Evolutionary conservation across 345 rosid species (phyloP).

Genomic region (Carallia brachiata): DNA sequence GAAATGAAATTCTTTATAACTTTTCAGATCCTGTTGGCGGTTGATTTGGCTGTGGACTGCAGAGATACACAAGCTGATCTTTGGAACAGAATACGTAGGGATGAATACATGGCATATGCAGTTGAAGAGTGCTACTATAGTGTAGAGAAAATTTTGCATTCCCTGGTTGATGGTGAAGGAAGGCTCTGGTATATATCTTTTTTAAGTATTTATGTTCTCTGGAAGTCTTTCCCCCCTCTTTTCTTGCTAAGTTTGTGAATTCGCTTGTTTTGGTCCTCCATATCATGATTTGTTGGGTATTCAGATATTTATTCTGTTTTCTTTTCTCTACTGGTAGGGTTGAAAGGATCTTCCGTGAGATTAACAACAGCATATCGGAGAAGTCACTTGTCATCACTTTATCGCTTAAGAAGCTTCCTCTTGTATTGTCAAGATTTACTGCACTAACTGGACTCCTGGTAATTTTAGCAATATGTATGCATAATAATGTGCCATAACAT

Average conservation of each 20-base stretch:
- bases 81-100: conserved; percentile 78
- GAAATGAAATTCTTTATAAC: not conserved
- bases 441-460: conserved; percentile 97
- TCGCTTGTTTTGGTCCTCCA: conserved; percentile 8
- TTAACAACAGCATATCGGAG: conserved; percentile 62
- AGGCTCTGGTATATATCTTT: conserved; percentile 66
- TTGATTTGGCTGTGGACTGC: conserved; percentile 95
- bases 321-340: conserved; percentile 54
- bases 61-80: conserved; percentile 73
- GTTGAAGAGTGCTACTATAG: conserved; percentile 94
- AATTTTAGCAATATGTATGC: conserved; percentile 12
- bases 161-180: conserved; percentile 91
- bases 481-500: not conserved
- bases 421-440: conserved; percentile 78
- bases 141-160: conserved; percentile 73
- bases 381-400: conserved; percentile 72
- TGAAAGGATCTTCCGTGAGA: conserved; percentile 84
- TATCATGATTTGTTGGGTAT: not conserved
- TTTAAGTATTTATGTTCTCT: conserved; percentile 11
- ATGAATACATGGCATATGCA: conserved; percentile 97
- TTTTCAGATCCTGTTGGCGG: conserved; percentile 80
- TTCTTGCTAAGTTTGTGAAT: not conserved
- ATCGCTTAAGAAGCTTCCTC: conserved; percentile 63
- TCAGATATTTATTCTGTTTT: conserved; percentile 12
- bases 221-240: not conserved